Conservation (phyloP, 192 early-diverging fungal species). For the Backusella psychrophila region DNA sequence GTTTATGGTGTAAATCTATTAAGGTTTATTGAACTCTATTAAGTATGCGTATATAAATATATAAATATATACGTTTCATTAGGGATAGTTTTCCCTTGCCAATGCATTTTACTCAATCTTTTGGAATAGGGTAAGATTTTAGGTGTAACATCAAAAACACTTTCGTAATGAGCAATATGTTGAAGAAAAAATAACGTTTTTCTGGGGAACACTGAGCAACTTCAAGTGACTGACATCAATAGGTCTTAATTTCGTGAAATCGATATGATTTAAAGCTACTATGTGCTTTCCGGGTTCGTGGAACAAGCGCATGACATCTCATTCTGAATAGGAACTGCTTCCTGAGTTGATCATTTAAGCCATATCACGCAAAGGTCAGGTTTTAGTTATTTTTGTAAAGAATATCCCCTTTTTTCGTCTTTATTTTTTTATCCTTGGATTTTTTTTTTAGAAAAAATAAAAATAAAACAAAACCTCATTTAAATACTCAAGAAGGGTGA, state of each 20-base stretch:
- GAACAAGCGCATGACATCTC: background rate
- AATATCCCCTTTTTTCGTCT: background rate
- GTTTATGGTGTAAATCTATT: background rate
- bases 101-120: background rate
- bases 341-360: background rate
- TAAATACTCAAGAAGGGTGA: background rate
- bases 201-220: background rate
- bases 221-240: background rate
- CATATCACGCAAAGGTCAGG: background rate
- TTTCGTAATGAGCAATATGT: background rate
- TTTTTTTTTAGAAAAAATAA: background rate
- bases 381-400: background rate
- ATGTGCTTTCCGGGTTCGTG: background rate
- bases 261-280: background rate
- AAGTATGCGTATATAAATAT: background rate
- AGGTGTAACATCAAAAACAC: background rate
- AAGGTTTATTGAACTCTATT: background rate
- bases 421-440: background rate
- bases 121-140: background rate
- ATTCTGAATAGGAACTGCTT: background rate
- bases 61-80: background rate
- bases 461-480: background rate
- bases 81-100: background rate
- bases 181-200: background rate
- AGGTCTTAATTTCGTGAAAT: background rate